Conservation (phyloP, 106 monocot species). For the Agapanthus africanus region DNA sequence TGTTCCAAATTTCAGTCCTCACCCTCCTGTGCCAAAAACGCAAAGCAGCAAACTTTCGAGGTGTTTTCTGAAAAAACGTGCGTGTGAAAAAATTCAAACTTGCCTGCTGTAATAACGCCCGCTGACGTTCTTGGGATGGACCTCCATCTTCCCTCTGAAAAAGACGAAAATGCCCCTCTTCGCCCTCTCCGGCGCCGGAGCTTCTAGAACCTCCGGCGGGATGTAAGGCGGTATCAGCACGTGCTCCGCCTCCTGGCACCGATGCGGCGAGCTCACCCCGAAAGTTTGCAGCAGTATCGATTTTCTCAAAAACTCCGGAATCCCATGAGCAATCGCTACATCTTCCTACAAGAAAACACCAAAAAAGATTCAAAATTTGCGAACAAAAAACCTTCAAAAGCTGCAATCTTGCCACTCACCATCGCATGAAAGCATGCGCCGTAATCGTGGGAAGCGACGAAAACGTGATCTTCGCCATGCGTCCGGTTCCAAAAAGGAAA, state of each 20-base stretch:
- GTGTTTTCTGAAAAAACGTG: neutral
- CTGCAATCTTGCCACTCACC: slow-evolving; percentile 13
- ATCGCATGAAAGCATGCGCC: slow-evolving; percentile 97
- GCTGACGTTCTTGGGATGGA: slow-evolving; percentile 95
- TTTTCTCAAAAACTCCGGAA: slow-evolving; percentile 54
- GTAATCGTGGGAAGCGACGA: slow-evolving; percentile 93
- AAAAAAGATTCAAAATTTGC: neutral
- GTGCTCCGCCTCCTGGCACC: slow-evolving; percentile 77
- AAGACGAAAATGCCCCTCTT: slow-evolving; percentile 67
- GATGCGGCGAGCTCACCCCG: slow-evolving; percentile 42
- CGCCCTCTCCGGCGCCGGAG: slow-evolving; percentile 32
- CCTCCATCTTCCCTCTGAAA: slow-evolving; percentile 97
- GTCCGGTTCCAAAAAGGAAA: slow-evolving; percentile 82
- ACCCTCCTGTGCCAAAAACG: slow-evolving; percentile 38
- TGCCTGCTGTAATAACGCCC: slow-evolving; percentile 89
- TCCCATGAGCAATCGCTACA: slow-evolving; percentile 59
- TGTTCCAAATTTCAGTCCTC: slow-evolving; percentile 66
- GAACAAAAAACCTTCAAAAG: neutral
- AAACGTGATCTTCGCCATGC: slow-evolving; percentile 74
- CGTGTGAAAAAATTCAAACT: too few relatives aligned
- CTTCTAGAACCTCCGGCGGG: slow-evolving; percentile 17
- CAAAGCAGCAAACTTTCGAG: neutral
- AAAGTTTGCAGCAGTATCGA: slow-evolving; percentile 87
- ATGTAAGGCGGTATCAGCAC: slow-evolving; percentile 87
- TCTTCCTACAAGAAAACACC: slow-evolving; percentile 42